Conservation (phyloP, 2,329 filamentous ascomycete species). For the Aspergillus niger region DNA sequence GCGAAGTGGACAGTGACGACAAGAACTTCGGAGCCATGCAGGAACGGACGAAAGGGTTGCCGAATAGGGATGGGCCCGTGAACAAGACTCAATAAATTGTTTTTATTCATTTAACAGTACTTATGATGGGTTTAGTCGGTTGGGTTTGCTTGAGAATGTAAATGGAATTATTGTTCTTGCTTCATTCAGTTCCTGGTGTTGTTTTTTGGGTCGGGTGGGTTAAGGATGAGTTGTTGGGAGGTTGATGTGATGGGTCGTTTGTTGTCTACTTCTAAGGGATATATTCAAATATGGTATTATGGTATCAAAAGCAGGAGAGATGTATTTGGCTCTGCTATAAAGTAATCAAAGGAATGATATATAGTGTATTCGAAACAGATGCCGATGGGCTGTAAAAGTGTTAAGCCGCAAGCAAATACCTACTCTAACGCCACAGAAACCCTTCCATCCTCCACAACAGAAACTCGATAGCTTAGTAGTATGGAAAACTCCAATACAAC, state of each 20-base stretch:
- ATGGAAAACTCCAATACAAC: conserved; percentile 9
- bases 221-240: no score
- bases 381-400: not conserved
- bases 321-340: not conserved
- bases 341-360: not conserved
- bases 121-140: not conserved
- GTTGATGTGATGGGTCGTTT: no score
- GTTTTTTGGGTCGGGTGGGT: not conserved
- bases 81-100: conserved; percentile 20
- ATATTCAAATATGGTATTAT: no score
- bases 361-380: conserved; percentile 4
- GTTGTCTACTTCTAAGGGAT: no score
- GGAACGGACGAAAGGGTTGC: conserved; percentile 58
- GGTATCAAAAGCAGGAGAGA: not conserved
- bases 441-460: not conserved
- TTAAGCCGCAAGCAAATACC: no score
- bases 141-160: not conserved
- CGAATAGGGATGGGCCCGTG: conserved; percentile 41
- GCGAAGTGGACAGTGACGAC: conserved; percentile 41
- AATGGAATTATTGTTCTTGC: not conserved
- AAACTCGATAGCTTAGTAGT: conserved; percentile 2
- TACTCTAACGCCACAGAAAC: conserved; percentile 7
- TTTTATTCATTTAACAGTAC: no score
- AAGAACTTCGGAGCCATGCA: conserved; percentile 55
- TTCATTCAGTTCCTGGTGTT: not conserved